These are phyloP conservation scores for Cajanus cajan DNA, from an alignment of 306 rosid genomes.

Conservation along the genomic window DNA sequence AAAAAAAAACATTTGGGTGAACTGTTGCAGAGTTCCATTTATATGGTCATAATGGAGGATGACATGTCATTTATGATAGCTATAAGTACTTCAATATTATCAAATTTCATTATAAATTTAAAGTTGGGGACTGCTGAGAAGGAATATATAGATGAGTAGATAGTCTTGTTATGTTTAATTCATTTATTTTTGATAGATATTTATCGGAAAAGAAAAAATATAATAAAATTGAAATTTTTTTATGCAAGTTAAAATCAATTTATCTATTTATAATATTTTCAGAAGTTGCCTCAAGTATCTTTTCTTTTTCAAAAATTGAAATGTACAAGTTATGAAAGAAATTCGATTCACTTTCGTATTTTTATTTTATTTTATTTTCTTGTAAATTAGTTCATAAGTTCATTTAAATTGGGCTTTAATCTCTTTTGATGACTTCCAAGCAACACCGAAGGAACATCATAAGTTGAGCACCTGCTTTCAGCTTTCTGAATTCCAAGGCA, in stretches of 20 bases:
- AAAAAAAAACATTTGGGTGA: slow-evolving; percentile 34
- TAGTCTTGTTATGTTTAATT: not conserved
- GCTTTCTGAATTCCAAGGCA: not conserved
- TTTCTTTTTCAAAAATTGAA: no score
- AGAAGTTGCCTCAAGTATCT: no score
- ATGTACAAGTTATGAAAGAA: no score
- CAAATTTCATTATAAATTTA: slow-evolving; percentile 20
- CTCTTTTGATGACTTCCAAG: not conserved
- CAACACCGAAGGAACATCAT: not conserved
- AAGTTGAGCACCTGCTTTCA: not conserved
- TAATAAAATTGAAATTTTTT: not conserved
- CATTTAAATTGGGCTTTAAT: not conserved
- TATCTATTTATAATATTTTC: not conserved
- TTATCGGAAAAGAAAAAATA: not conserved
- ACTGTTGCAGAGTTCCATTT: slow-evolving; percentile 5
- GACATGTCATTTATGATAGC: slow-evolving; percentile 21
- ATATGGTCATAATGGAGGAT: slow-evolving; percentile 28
- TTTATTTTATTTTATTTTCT: no score
- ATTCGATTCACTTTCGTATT: no score
- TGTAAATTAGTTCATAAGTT: no score
- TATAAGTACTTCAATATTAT: slow-evolving; percentile 23
- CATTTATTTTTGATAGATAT: not conserved
- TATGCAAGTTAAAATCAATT: not conserved
- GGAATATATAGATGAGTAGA: not conserved
- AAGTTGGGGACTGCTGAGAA: not conserved